Evolutionary conservation across 2,329 filamentous ascomycete genomes (phyloP).

Genomic region (Trichoderma hamatum): DNA sequence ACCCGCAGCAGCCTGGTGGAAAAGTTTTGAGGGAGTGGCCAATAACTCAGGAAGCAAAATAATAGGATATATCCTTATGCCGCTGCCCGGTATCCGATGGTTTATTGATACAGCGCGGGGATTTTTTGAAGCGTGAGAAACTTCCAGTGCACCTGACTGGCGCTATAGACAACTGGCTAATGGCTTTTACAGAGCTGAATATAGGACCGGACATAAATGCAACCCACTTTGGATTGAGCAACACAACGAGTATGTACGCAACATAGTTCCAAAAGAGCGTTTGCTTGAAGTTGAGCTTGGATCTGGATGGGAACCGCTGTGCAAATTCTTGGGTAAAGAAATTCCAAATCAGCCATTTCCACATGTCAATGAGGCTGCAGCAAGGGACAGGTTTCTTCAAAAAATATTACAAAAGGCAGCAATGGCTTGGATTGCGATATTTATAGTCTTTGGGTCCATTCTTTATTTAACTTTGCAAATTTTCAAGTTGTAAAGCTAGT

Average conservation of each 20-base stretch:
- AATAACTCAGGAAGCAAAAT: not conserved
- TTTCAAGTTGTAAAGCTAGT: not conserved
- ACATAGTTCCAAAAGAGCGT: slow-evolving; percentile 24
- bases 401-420: not conserved
- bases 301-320: slow-evolving; percentile 44
- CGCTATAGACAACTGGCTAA: not conserved
- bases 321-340: slow-evolving; percentile 40
- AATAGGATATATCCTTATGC: not conserved
- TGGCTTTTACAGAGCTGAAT: not conserved
- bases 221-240: slow-evolving; percentile 4
- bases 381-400: not conserved
- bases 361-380: slow-evolving; percentile 36
- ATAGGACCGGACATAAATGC: not conserved
- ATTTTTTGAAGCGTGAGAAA: slow-evolving; percentile 2
- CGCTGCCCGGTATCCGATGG: not conserved
- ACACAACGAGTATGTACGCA: slow-evolving; percentile 27
- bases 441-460: not conserved
- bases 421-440: not conserved
- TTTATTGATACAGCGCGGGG: not conserved
- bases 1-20: not conserved
- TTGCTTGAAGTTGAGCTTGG: slow-evolving; percentile 39
- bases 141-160: no score
- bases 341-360: slow-evolving; percentile 36
- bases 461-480: not conserved
- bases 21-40: not conserved